These are phyloP conservation scores for Ilyonectria sp. DNA, from an alignment of 2,329 filamentous ascomycete genomes.

Conservation along the genomic window DNA sequence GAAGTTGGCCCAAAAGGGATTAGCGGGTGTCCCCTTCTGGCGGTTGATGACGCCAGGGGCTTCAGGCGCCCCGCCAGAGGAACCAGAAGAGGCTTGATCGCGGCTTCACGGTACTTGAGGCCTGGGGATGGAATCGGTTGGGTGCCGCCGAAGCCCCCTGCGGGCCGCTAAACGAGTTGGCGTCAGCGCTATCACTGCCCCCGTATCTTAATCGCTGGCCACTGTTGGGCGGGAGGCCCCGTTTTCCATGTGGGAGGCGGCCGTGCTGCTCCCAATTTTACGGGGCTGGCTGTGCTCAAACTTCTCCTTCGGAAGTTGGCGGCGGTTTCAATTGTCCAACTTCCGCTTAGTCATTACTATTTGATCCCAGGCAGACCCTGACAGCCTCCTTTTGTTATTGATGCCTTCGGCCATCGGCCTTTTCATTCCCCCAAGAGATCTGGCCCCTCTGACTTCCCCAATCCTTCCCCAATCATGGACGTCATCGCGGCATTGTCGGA, in stretches of 20 bases:
- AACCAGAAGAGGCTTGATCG: background rate
- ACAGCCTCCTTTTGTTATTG: background rate
- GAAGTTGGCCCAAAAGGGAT: conserved; percentile 4
- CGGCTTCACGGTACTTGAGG: background rate
- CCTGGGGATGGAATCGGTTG: background rate
- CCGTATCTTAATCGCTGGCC: background rate
- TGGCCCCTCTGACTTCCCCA: conserved; percentile 1
- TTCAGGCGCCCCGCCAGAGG: conserved; percentile 3
- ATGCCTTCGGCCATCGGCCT: background rate
- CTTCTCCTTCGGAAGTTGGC: background rate
- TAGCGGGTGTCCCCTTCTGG: background rate
- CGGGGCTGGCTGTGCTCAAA: too few species aligned
- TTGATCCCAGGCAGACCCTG: background rate
- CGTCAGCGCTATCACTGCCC: conserved; percentile 3
- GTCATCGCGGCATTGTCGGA: conserved; percentile 18
- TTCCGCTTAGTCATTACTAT: conserved; percentile 14
- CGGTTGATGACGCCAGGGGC: background rate
- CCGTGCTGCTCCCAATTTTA: background rate
- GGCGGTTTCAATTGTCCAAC: background rate
- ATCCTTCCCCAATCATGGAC: conserved; percentile 1
- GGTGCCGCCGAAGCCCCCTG: background rate
- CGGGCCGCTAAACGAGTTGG: background rate
- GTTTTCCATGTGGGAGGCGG: conserved; percentile 17
- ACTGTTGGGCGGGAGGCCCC: background rate
- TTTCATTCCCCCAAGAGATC: too few species aligned